Base-by-base conservation (phyloP, 2,329 filamentous ascomycete genomes). In the Eutypella sp. region DNA sequence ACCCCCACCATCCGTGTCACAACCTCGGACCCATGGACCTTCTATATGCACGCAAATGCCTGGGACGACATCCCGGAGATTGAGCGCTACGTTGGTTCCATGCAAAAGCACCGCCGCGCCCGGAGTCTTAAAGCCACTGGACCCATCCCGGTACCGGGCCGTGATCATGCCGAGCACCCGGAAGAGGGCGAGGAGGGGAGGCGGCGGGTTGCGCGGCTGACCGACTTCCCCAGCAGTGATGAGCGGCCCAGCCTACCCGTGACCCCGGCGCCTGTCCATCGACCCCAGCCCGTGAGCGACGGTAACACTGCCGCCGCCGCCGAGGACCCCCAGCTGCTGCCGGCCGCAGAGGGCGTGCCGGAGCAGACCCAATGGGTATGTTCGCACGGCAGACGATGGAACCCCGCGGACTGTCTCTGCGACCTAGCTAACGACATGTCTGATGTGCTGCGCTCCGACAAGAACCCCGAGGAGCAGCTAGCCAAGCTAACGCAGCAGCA, bases 31-130 rank as follows among this genome's bases (percentile, higher is more conserved):
- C 77, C 82, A 18, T 95, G 88, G 87, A 78, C 81, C 51, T 76
- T 76, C 40, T 96, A 86, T 63, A 74, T 81, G n/a, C 78, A 82
- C 40, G 80, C 75, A 42, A 99, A 97, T 65, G 91, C 89, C 15
- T 99, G 93, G 93, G 93, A 99, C 59, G 87, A 89, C 44, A 79
- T 95, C 43, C 87, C 88, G 11, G 86, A 89, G 54, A 99, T 99
- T 57, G 84, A 89, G 58, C 79, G 81, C 52, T 99, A 96, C 62
- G 87, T 97, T 45, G 87, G 88, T 52, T 77, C 81, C 44, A 72
- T 95, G 46, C 82, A 86, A 57, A 82, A 84, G 63, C 76, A 80
- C 59, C 69, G 67, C 41, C 69, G 71, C 39, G 56, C 59, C 34
- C 59, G 53, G 37, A 67, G 62, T 49, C 56, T 60, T 40, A 63